A percentile compares a stretch with the other conserved stretches of the same genome.
Evolutionary conservation across 306 rosid genomes (phyloP).

Genomic region (Sindora glabra): DNA sequence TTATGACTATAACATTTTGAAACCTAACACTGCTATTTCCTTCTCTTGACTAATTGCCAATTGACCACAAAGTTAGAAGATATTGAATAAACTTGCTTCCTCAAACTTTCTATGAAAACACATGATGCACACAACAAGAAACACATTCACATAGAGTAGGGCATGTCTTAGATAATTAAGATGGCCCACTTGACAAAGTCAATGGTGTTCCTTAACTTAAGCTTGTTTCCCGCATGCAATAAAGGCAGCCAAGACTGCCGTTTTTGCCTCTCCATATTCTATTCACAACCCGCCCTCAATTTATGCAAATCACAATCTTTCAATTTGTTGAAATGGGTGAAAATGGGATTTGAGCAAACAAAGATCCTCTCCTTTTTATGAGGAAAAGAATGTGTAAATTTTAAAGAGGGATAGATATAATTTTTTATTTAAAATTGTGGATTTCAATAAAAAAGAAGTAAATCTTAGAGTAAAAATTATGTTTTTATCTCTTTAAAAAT

Average conservation of each 20-base stretch:
- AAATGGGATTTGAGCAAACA: too few species aligned
- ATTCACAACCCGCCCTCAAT: slow-evolving; percentile 21
- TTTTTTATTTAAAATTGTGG: too few species aligned
- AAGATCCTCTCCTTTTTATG: too few species aligned
- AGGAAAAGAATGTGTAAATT: too few species aligned
- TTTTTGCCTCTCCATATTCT: not conserved
- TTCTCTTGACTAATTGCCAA: slow-evolving; percentile 13
- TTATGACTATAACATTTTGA: too few species aligned
- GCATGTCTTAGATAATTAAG: not conserved
- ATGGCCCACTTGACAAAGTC: slow-evolving; percentile 18
- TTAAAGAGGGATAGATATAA: too few species aligned
- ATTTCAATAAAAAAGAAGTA: too few species aligned
- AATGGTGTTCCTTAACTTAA: slow-evolving; percentile 2
- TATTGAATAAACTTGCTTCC: slow-evolving; percentile 2
- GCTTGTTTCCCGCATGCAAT: slow-evolving; percentile 21
- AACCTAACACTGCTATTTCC: not conserved
- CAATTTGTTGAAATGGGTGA: slow-evolving; percentile 28
- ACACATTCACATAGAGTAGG: slow-evolving; percentile 20
- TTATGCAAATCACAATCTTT: slow-evolving; percentile 28
- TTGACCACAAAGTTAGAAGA: slow-evolving; percentile 6
- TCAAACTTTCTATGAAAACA: slow-evolving; percentile 4
- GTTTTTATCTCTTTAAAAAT: too few species aligned
- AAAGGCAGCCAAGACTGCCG: slow-evolving; percentile 7
- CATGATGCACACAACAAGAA: slow-evolving; percentile 10
- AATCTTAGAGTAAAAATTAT: too few species aligned